phyloP scores from a whole-genome alignment of 1,284 basidiomycete species.

The Exobasidium cylindrosporum region DNA sequence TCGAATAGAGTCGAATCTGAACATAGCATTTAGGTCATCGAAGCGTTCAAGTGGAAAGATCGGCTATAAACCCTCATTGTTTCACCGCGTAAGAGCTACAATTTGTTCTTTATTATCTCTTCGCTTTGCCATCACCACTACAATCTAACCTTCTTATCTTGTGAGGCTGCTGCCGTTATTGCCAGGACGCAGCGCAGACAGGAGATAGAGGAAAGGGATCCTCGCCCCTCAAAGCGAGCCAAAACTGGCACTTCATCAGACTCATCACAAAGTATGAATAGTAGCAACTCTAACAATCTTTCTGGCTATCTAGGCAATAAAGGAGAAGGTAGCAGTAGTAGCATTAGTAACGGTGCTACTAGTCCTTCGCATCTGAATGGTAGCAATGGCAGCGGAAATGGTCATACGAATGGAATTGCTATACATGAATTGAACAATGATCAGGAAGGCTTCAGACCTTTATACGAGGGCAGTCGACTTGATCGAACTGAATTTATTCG shows the following conservation, averaged over 20 bases:
- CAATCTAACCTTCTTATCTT: too few species aligned
- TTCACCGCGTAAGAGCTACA: too few species aligned
- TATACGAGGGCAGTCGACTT: slow-evolving; percentile 58
- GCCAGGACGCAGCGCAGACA: slow-evolving; percentile 7
- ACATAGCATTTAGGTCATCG: too few species aligned
- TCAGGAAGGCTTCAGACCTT: slow-evolving; percentile 51
- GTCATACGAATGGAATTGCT: neutral
- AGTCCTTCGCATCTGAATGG: neutral
- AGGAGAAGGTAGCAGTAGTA: neutral
- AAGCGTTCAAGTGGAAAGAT: too few species aligned
- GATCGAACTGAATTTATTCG: slow-evolving; percentile 88
- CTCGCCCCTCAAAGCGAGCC: slow-evolving; percentile 4
- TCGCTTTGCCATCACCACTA: too few species aligned
- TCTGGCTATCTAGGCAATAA: neutral
- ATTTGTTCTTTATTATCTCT: too few species aligned
- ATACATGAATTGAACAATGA: neutral
- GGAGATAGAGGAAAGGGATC: neutral
- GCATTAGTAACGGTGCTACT: neutral
- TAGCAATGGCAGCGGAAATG: neutral
- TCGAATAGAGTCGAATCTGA: too few species aligned
- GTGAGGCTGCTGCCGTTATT: neutral
- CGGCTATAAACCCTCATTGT: too few species aligned
- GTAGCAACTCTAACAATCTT: neutral
- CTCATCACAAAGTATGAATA: neutral
- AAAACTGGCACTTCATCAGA: neutral